A percentile compares a stretch with the other conserved stretches of the same genome.
These are phyloP conservation scores for Phoenix dactylifera DNA, from an alignment of 176 grass and related monocot species.

Conservation along the genomic window DNA sequence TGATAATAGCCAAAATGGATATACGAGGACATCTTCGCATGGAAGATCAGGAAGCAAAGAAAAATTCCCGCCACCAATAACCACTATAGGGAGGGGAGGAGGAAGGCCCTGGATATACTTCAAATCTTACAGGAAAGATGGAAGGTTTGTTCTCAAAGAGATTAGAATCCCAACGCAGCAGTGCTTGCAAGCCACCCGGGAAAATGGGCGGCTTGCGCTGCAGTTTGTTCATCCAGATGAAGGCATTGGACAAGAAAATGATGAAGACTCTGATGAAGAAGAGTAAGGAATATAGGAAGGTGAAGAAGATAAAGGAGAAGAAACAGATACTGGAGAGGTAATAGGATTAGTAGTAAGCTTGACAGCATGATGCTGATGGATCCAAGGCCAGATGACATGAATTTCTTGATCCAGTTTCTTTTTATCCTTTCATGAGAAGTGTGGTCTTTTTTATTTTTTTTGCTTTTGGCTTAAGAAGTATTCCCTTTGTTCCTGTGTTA, in stretches of 20 bases:
- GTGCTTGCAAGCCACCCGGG: slow-evolving; percentile 39
- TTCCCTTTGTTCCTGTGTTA: too few species aligned
- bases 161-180: slow-evolving; percentile 57
- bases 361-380: too few species aligned
- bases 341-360: too few species aligned
- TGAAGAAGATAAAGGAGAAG: too few species aligned
- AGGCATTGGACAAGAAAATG: background rate
- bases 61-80: slow-evolving; percentile 59
- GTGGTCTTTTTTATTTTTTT: too few species aligned
- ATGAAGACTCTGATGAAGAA: background rate
- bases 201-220: slow-evolving; percentile 61
- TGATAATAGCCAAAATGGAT: slow-evolving; percentile 12
- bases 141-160: slow-evolving; percentile 58
- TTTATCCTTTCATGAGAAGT: too few species aligned
- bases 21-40: background rate
- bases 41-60: slow-evolving; percentile 34
- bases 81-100: slow-evolving; percentile 41
- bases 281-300: background rate
- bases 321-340: too few species aligned
- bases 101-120: slow-evolving; percentile 51
- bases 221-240: slow-evolving; percentile 37
- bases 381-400: too few species aligned
- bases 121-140: slow-evolving; percentile 34
- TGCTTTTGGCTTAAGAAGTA: too few species aligned
- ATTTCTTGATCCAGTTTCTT: too few species aligned